Evolutionary conservation across 176 grass and related monocot genomes (phyloP), one percentile per base, ranked within the genome.

Genomic region (Phyllostachys edulis): DNA sequence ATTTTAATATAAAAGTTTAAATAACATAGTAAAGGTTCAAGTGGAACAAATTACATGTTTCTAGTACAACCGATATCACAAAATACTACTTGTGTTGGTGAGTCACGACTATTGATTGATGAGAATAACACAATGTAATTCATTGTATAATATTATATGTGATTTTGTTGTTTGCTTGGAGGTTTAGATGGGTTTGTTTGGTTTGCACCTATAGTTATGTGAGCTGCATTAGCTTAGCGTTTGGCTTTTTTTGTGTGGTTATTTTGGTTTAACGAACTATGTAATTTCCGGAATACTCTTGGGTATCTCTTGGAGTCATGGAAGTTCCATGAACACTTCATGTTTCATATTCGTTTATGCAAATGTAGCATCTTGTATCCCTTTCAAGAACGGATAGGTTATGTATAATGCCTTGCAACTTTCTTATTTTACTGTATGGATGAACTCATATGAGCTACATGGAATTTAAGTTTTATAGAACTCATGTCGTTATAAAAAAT

Each of bases 321-420:
- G n/a, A 52, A 70, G 16, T 70, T 86, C 4, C 54, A 63, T 78
- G 72, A 51, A 7, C 11, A 50, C 41, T 70, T 10, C 36, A 77
- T 34, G 64, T 67, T 88, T 75, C 21, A 67, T 80, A 23, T 46
- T 14, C 9, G 20, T 29, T 26, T 40, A 66, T 73, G 87, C 9
- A 27, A 65, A 71, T 73, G 11, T 20, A 32, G 46, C 41, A 17
- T 56, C 20, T 36, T 72, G 34, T 54, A 38, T 51, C 11, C 65
- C 9, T 80, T 80, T 69, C 11, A 56, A 89, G 7, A 89, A 75
- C 3, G 4, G 41, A 10, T 62, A 45, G 1, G 36, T 59, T 61
- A 20, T 26, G 49, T 84, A 73, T 84, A 56, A 65, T n/a, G n/a
- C n/a, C n/a, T n/a, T n/a, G n/a, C n/a, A n/a, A n/a, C n/a, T n/a